Base-by-base conservation (phyloP, 1,139 yeast genomes). In the Hansenula sp. region DNA sequence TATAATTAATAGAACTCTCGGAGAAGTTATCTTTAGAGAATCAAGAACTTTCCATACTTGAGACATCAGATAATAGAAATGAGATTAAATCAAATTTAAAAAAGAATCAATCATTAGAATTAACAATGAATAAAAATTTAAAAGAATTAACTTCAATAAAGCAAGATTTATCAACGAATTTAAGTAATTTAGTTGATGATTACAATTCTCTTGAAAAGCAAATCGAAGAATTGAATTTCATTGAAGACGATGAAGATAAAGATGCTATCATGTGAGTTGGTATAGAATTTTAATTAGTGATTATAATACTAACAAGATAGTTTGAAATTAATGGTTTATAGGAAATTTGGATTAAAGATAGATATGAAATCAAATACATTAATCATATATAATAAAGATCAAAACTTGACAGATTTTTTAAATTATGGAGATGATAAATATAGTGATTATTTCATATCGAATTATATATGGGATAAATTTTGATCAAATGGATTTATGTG, bases 391-490 rank as follows among this genome's bases (percentile, higher is more conserved):
- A 78, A 79, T 49, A 73, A 73, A 41, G 65, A 66, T 15, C 64
- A 67, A 31, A 78, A 76, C 47, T 63, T 70, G 17, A 68, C 81
- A 3, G 77, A 76, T 52, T 71, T 77, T 6, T 63, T 85, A 42
- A 71, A 75, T 30, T 53, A 50, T 37, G 72, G 81, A 12, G 85
- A 80, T 51, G 75, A 76, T 27, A 74, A 77, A 51, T 81, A 80
- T 54, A 76, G 82, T 50, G 79, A 78, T 49, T 81, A 73, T 55
- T 83, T 83, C 59, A 72, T 83, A 28, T 74, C 88, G 10, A 83
- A 84, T 54, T 81, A 76, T 58, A 73, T 85, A 19, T 85, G 94
- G 94, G 91, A 84, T 48, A 71, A 76, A 50, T 57, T 78, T 50
- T 71, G 50, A 54, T n/a, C n/a, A n/a, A n/a, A n/a, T n/a, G n/a